These are phyloP conservation scores for Boletus pseudopeckii DNA, from an alignment of 768 basidiomycete genomes.

Conservation along the genomic window DNA sequence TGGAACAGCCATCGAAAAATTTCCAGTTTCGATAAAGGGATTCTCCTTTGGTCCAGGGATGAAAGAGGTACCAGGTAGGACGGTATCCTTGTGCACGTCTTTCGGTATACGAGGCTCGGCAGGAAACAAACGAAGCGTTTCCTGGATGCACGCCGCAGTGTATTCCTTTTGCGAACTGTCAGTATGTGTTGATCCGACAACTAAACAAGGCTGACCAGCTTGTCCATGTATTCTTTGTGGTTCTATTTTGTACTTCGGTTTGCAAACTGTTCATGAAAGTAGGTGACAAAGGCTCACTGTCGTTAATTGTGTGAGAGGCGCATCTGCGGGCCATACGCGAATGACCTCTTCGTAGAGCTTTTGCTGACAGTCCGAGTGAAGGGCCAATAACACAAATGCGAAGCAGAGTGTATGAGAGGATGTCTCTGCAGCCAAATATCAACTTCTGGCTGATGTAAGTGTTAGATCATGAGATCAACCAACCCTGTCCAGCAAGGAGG, in stretches of 20 bases:
- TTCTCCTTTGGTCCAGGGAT: slow-evolving; percentile 17
- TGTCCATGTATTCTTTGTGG: slow-evolving; percentile 38
- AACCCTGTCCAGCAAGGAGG: slow-evolving; percentile 50
- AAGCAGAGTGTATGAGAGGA: slow-evolving; percentile 45
- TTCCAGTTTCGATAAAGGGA: slow-evolving; percentile 23
- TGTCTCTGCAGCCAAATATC: slow-evolving; percentile 38
- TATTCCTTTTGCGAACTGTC: slow-evolving; percentile 38
- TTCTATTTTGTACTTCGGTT: slow-evolving; percentile 24
- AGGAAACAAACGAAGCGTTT: slow-evolving; percentile 45
- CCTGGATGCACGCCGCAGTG: slow-evolving; percentile 41
- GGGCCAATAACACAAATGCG: slow-evolving; percentile 42
- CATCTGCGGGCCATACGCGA: slow-evolving; percentile 39
- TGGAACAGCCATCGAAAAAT: slow-evolving; percentile 35
- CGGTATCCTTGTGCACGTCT: slow-evolving; percentile 33
- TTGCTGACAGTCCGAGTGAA: slow-evolving; percentile 48
- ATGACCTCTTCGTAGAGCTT: slow-evolving; percentile 42
- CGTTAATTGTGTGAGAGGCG: slow-evolving; percentile 21
- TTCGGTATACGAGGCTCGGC: slow-evolving; percentile 36
- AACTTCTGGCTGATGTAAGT: not conserved
- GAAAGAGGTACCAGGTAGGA: slow-evolving; percentile 36
- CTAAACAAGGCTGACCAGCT: slow-evolving; percentile 29
- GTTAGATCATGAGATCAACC: not conserved
- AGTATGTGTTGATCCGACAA: not conserved
- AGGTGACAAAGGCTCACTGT: slow-evolving; percentile 25
- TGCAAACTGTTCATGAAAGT: not conserved